Evolutionary conservation across 495 filamentous ascomycete genomes (phyloP), one percentile per base, ranked within the genome.

Genomic region (Penicillium tannophilum): DNA sequence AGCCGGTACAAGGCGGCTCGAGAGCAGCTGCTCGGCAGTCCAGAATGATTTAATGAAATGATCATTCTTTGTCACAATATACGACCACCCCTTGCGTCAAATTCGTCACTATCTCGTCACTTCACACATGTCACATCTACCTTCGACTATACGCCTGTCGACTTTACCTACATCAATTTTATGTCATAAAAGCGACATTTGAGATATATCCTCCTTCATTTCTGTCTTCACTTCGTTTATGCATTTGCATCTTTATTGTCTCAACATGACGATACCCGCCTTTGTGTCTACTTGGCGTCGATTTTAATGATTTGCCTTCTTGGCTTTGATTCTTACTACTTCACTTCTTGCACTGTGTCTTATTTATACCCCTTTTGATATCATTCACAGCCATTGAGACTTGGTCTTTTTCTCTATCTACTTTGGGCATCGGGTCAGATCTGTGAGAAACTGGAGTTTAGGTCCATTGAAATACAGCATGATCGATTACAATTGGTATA

Each of bases 11-110:
- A 31, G 42, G 51, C 17, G 51, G 55, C 33, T 28, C 62, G 2
- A 61, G 52, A 39, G 16, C 54, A 43, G 62, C 58, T 47, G 45
- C 60, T 33, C 55, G 55, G 12, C 58, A 66, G 17, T 62, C 60
- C 19, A 60, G 59, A 51, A 55, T 68, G 52, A 44, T 63, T 47
- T 56, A 59, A 54, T 45, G 48, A 54, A 35, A 51, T 17, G 20
- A 12, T 42, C 26, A 56, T 56, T 33, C 45, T 49, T 36, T 56
- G 12, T 26, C 17, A 47, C 20, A 23, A 26, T 23, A 33, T 42
- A 49, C 19, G 44, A 36, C 7, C 11, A 31, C 48, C n/a, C 24
- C 48, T 51, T 31, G 44, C 39, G 14, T 41, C 39, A 47, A 45
- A 28, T 24, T 19, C 16, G 39, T 16, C 39, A 17, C 14, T 41